Base-by-base conservation (phyloP, 2,329 filamentous ascomycete genomes). In the Alternaria rosae region DNA sequence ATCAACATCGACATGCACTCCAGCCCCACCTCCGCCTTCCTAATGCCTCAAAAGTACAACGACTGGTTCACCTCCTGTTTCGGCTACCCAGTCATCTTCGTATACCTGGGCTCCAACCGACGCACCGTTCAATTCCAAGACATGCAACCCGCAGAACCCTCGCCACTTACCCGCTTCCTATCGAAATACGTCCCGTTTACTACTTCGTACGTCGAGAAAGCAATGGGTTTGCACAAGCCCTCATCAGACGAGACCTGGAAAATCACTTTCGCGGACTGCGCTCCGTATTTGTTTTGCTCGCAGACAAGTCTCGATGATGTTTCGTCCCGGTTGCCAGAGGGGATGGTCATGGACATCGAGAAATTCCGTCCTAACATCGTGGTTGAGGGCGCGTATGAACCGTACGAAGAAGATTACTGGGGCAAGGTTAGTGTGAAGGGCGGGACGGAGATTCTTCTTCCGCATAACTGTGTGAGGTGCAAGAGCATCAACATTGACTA, bases 231-330 rank as follows among this genome's bases (percentile, higher is more conserved):
- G 71, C 32, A 69, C 57, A 58, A 69, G 77, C 47, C 62, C 64
- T 32, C 70, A 61, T 13, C 20, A 17, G 47, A 2, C 0, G 35
- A 38, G 9, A 7, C 52, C 54, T 66, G 52, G 55, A 58, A 72
- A 21, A 84, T 94, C 44, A 87, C 86, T 3, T 95, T 94, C 78
- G 87, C 88, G 41, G 92, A 95, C 78, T 87, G 87, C 65, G 91
- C 92, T 1, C 90, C 92, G 1, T 91, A 91, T 75, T 85, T 97
- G 13, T 78, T 97, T 23, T 85, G 90, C 6, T 92, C 89, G 0
- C 84, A 89, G 62, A 85, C 87, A 3, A 95, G 91, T 1, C 84
- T 94, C n/a, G 79, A 83, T 20, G 85, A 92, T 68, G 86, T 96
- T 48, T 87, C 86, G 32, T 61, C 68, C 8, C 73, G 80, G 6